Conservation (phyloP, 768 basidiomycete genomes). For the Omphalotus guepiniiformis region DNA sequence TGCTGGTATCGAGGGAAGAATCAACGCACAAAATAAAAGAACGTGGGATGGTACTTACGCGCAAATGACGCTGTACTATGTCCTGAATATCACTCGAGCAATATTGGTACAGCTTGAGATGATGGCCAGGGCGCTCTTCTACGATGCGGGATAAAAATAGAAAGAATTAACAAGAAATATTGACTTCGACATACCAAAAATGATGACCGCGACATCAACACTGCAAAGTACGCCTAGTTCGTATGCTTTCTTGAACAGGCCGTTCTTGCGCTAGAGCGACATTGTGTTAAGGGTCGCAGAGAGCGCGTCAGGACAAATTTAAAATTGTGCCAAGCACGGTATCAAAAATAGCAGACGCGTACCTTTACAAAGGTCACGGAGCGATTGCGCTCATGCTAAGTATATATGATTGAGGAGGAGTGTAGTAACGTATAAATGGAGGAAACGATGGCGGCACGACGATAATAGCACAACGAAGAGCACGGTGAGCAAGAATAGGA, state of each 20-base stretch:
- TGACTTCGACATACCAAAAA: conserved; percentile 43
- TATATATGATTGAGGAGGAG: conserved; percentile 34
- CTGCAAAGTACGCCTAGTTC: conserved; percentile 89
- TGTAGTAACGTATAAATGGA: conserved; percentile 26
- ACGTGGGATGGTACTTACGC: conserved; percentile 10
- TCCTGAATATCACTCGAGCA: conserved; percentile 66
- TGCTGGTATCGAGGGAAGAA: conserved; percentile 29
- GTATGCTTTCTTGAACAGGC: conserved; percentile 88
- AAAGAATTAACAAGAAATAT: conserved; percentile 16
- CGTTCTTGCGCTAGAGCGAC: conserved; percentile 70
- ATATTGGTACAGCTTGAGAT: conserved; percentile 80
- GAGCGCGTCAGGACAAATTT: conserved; percentile 26
- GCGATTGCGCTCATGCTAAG: conserved; percentile 87
- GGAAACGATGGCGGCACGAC: conserved; percentile 19
- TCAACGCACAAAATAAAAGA: neutral
- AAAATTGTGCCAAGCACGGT: conserved; percentile 39
- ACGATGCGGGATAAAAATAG: conserved; percentile 37
- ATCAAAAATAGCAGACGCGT: conserved; percentile 58
- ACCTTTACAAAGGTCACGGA: conserved; percentile 90
- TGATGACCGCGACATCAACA: conserved; percentile 84
- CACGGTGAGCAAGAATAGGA: conserved; percentile 12
- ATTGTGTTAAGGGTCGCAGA: conserved; percentile 15
- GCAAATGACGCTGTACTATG: conserved; percentile 65
- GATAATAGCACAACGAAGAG: neutral
- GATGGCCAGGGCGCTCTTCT: conserved; percentile 79